Evolutionary conservation across 106 monocot species (phyloP).

Genomic region (Dioscorea zingiberensis): DNA sequence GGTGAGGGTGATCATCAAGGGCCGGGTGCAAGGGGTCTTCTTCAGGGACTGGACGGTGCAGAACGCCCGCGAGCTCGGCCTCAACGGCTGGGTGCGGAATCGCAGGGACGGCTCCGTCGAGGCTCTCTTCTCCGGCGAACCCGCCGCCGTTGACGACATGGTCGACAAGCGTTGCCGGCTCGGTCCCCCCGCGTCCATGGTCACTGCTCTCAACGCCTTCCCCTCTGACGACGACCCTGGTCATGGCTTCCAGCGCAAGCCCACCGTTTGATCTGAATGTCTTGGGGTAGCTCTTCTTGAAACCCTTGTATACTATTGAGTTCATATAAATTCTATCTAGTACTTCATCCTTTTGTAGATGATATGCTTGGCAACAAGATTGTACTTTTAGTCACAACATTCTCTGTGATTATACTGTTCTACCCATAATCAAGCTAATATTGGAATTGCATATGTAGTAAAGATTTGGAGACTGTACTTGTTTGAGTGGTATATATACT

Average conservation of each 20-base stretch:
- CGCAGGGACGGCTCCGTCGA: slow-evolving; percentile 81
- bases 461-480: too few relatives aligned
- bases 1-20: slow-evolving; percentile 70
- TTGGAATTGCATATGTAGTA: too few relatives aligned
- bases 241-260: slow-evolving; percentile 37
- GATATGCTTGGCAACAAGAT: too few relatives aligned
- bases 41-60: slow-evolving; percentile 83
- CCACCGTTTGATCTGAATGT: slow-evolving; percentile 21
- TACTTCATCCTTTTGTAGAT: too few relatives aligned
- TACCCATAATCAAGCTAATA: too few relatives aligned
- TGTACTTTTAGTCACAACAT: too few relatives aligned
- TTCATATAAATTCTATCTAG: too few relatives aligned
- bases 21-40: slow-evolving; percentile 73
- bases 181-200: slow-evolving; percentile 56
- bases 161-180: slow-evolving; percentile 52
- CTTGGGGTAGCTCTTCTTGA: too few relatives aligned
- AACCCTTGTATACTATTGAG: too few relatives aligned
- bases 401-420: too few relatives aligned
- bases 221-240: slow-evolving; percentile 31
- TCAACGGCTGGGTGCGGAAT: slow-evolving; percentile 89
- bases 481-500: too few relatives aligned
- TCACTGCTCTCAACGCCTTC: slow-evolving; percentile 44
- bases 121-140: slow-evolving; percentile 77
- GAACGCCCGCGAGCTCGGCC: slow-evolving; percentile 59
- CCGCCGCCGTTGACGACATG: slow-evolving; percentile 61